phyloP scores from a whole-genome alignment of 257 asterid species.

The Pogostemon cablin region DNA sequence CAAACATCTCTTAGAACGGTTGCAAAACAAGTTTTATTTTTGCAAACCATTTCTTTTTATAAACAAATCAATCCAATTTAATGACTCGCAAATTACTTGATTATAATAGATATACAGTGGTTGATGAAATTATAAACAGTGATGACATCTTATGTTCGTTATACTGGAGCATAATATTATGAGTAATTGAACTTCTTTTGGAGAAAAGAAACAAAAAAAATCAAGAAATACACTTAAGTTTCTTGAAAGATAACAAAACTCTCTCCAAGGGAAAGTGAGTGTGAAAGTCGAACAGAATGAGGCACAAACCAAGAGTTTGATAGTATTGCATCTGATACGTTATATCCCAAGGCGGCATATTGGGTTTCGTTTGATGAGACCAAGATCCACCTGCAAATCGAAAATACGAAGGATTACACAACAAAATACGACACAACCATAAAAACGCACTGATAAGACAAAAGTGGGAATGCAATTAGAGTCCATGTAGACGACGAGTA shows the following conservation, averaged over 20 bases:
- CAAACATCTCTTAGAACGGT: too few species aligned
- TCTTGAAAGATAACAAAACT: not conserved
- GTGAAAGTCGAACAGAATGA: not conserved
- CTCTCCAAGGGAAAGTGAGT: not conserved
- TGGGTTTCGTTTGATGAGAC: constrained; percentile 77
- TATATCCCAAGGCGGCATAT: constrained; percentile 77
- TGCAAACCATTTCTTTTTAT: too few species aligned
- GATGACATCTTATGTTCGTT: too few species aligned
- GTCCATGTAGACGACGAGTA: not conserved
- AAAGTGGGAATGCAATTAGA: not conserved
- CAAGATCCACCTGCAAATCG: constrained; percentile 78
- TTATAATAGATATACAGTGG: too few species aligned
- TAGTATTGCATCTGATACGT: not conserved
- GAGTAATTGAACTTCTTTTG: too few species aligned
- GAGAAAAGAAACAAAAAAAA: too few species aligned
- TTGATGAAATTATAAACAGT: too few species aligned
- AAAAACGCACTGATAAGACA: not conserved
- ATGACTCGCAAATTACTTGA: too few species aligned
- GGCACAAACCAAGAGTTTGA: not conserved
- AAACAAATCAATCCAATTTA: too few species aligned
- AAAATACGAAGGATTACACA: constrained; percentile 22
- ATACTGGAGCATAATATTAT: too few species aligned
- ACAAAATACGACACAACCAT: not conserved
- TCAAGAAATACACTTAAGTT: too few species aligned
- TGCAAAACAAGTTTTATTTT: too few species aligned